Conservation (phyloP, 306 rosid genomes). For the Prunus salicina region DNA sequence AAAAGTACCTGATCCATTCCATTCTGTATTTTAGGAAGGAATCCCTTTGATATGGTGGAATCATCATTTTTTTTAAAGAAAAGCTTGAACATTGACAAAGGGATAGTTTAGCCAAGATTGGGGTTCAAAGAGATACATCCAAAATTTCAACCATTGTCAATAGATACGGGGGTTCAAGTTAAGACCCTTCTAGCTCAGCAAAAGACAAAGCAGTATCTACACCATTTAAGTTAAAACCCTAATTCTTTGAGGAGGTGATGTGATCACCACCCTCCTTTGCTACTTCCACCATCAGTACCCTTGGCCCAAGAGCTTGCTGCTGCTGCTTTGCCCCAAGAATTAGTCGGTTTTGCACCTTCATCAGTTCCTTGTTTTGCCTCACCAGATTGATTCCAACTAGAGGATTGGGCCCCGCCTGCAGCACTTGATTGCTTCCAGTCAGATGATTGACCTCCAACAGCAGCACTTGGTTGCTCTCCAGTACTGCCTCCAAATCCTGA, state of each 20-base stretch:
- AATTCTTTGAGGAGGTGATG: not conserved
- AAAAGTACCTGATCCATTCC: conserved; percentile 76
- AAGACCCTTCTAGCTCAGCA: not conserved
- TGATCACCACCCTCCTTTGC: conserved; percentile 55
- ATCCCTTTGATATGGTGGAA: conserved; percentile 44
- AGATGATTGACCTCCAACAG: conserved; percentile 34
- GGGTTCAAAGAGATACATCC: not conserved
- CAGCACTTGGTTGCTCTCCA: conserved; percentile 4
- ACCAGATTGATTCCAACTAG: not conserved
- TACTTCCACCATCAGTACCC: conserved; percentile 11
- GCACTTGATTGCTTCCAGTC: conserved; percentile 27
- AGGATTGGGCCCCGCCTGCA: not conserved
- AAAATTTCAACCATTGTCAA: not conserved
- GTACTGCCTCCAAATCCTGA: conserved; percentile 14
- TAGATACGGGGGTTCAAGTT: not conserved
- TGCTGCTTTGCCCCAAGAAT: conserved; percentile 23
- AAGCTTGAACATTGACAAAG: too few species aligned
- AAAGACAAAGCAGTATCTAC: not conserved
- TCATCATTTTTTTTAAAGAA: too few species aligned
- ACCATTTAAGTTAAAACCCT: not conserved
- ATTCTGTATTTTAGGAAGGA: conserved; percentile 60
- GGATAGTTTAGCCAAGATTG: too few species aligned
- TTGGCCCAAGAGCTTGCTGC: conserved; percentile 53
- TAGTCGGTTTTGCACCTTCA: not conserved
- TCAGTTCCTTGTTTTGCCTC: conserved; percentile 25